Evolutionary conservation across 2,329 filamentous ascomycete species (phyloP).

Genomic region (Penicillium rolfsii): DNA sequence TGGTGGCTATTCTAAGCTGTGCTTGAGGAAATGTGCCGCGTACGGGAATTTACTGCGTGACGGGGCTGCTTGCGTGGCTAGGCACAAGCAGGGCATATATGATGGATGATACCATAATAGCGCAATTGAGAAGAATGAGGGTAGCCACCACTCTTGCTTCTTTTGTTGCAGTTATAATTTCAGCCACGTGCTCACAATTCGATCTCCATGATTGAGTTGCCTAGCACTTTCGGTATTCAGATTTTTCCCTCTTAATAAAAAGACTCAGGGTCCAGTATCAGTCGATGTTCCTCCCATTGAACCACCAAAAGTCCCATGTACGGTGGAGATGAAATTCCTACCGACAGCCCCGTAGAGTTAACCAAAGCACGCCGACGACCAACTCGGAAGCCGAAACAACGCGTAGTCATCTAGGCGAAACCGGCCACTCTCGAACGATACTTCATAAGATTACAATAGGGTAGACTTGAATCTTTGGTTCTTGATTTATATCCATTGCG

Average conservation of each 20-base stretch:
- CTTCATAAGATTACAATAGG: neutral
- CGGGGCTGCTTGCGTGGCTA: neutral
- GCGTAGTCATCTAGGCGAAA: neutral
- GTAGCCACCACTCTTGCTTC: neutral
- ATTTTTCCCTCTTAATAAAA: no score
- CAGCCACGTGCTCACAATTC: neutral
- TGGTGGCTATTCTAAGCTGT: neutral
- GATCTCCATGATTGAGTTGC: no score
- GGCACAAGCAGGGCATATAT: neutral
- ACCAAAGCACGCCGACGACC: neutral
- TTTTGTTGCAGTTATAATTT: neutral
- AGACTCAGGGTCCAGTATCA: no score
- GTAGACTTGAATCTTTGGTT: constrained; percentile 10
- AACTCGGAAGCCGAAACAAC: neutral
- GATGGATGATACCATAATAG: neutral
- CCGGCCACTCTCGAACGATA: no score
- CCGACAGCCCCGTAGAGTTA: neutral
- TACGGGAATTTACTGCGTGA: neutral
- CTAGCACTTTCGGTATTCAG: no score
- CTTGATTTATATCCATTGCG: constrained; percentile 32
- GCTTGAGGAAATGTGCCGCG: neutral
- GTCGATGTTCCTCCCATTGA: neutral
- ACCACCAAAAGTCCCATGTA: neutral
- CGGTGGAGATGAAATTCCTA: neutral
- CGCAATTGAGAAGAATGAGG: neutral